Base-by-base conservation (phyloP, 768 basidiomycete species). In the Pleurotus eryngii region DNA sequence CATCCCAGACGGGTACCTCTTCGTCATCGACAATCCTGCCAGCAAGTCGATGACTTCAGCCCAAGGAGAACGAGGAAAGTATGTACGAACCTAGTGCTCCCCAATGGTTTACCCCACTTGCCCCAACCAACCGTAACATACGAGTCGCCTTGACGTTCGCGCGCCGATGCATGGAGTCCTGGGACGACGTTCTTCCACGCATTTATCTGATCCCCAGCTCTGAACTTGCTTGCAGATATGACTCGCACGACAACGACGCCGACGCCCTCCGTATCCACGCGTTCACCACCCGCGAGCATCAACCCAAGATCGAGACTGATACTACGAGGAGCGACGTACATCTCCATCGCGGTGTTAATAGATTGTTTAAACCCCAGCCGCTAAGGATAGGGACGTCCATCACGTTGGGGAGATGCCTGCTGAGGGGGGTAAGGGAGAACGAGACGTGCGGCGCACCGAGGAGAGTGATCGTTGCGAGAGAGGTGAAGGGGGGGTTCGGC, bases 371-470 rank as follows among this genome's bases (percentile, higher is more conserved):
- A n/a, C n/a, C 73, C 76, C 89, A 91, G 0, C 78, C 76, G 1
- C 82, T 85, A 49, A 92, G 70, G 51, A 84, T 80, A 0, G 90
- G 90, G 1, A 92, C 66, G 68, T 92, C 86, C 77, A 92, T 84
- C n/a, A 92, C 74, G 66, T 91, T 90, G 14, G 88, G 77, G n/a
- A 89, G 80, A 5, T 75, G 68, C 60, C 76, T 80, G 46, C 80
- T 74, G 60, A 91, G 74, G 0, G 90, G 87, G 1, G 84, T 82
- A 46, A 83, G 87, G 17, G 82, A 83, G 27, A 88, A 73, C 18
- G 81, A 80, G 42, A 88, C 80, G 38, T 78, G 76, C 0, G 90
- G 90, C 5, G 88, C 80, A 15, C 89, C 89, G 61, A 90, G 81
- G 14, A 92, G 72, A 0, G 89, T 84, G 59, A 90, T 37, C 0